phyloP scores from a whole-genome alignment of 2,329 filamentous ascomycete genomes.

The Aspergillus piperis region DNA sequence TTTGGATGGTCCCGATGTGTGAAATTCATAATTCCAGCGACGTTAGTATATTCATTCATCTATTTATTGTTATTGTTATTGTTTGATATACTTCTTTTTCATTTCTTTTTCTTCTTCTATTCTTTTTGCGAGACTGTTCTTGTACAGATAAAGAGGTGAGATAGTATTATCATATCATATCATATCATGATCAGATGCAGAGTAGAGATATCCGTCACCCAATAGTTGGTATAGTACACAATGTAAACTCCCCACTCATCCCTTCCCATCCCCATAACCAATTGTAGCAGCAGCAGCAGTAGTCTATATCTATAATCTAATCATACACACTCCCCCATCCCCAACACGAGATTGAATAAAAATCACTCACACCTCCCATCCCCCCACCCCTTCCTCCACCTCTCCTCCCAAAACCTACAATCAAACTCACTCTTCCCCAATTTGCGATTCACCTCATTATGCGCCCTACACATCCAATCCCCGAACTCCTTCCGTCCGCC shows the following conservation, averaged over 20 bases:
- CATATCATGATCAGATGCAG: not conserved
- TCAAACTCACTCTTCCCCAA: conserved; percentile 90
- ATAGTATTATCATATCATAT: not conserved
- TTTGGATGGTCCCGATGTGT: conserved; percentile 32
- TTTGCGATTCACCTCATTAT: conserved; percentile 63
- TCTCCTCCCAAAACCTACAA: conserved; percentile 85
- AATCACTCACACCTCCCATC: conserved; percentile 64
- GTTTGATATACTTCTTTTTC: conserved; percentile 12
- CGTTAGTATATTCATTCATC: conserved; percentile 28
- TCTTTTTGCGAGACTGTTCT: not conserved
- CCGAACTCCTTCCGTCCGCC: conserved; percentile 52
- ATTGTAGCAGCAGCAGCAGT: no score
- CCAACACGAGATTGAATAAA: not conserved
- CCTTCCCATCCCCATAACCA: no score
- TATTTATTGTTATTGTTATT: conserved; percentile 2
- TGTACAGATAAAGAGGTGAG: conserved; percentile 16
- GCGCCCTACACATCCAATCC: conserved; percentile 53
- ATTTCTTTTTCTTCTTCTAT: not conserved
- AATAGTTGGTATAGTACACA: not conserved
- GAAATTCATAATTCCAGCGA: conserved; percentile 38
- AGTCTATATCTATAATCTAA: conserved; percentile 1
- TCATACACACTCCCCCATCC: not conserved
- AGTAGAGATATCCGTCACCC: not conserved
- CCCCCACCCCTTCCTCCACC: conserved; percentile 86
- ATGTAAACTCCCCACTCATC: not conserved